phyloP scores from a whole-genome alignment of 352 stramenopile genomes.

The Saprolegnia diclina region DNA sequence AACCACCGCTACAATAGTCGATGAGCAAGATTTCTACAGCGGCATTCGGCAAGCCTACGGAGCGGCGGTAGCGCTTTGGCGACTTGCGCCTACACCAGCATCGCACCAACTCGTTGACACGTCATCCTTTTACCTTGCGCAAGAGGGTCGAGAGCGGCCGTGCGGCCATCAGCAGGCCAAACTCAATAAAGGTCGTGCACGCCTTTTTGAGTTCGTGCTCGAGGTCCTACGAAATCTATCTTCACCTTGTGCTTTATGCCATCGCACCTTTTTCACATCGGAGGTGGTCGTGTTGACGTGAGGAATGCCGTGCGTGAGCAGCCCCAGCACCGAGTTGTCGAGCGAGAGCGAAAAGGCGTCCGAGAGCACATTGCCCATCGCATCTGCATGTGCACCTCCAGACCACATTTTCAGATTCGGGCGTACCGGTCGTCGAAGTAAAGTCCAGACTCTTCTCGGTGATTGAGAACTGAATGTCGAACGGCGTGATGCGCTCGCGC shows the following conservation, averaged over 20 bases:
- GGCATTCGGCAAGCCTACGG: neutral
- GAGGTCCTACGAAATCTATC: constrained; percentile 36
- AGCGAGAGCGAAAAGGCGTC: constrained; percentile 64
- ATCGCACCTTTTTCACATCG: constrained; percentile 32
- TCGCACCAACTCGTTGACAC: too few relatives aligned
- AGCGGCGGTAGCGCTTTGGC: too few relatives aligned
- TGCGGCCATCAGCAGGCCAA: constrained; percentile 54
- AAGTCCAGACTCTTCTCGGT: constrained; percentile 72
- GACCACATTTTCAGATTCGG: neutral
- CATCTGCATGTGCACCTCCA: constrained; percentile 38
- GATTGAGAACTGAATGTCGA: constrained; percentile 74
- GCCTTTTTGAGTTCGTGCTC: constrained; percentile 76
- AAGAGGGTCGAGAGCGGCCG: constrained; percentile 51
- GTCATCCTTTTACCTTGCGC: constrained; percentile 56
- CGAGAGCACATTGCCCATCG: constrained; percentile 61
- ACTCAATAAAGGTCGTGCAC: constrained; percentile 74
- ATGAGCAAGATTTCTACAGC: neutral
- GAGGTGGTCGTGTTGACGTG: constrained; percentile 74
- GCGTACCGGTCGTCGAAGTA: constrained; percentile 42
- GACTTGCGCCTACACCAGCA: neutral
- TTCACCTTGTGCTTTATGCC: neutral
- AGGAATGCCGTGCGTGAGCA: constrained; percentile 65
- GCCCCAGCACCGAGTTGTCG: constrained; percentile 42
- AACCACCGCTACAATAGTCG: constrained; percentile 30
- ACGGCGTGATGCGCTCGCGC: constrained; percentile 78